phyloP scores from a whole-genome alignment of 768 basidiomycete species.

The Roridomyces roridus region DNA sequence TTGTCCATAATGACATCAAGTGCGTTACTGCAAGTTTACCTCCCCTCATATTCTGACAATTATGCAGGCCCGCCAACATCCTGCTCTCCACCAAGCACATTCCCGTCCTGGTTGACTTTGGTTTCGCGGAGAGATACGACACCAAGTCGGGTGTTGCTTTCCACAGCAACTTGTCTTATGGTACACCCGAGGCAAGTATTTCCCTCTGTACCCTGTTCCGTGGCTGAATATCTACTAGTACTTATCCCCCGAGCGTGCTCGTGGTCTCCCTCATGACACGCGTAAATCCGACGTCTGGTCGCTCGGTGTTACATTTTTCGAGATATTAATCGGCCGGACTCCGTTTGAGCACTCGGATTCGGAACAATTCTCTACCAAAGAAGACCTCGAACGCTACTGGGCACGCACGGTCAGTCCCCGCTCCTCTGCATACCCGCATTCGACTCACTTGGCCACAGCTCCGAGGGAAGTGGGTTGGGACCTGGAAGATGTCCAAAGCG shows the following conservation, averaged over 20 bases:
- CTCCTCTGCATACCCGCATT: background rate
- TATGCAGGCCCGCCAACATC: conserved; percentile 86
- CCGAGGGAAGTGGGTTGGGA: conserved; percentile 87
- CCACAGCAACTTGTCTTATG: conserved; percentile 83
- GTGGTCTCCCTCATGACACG: conserved; percentile 90
- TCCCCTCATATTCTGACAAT: conserved; percentile 1
- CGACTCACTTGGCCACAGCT: conserved; percentile 45
- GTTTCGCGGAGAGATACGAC: conserved; percentile 92
- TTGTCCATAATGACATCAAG: conserved; percentile 96
- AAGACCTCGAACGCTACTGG: conserved; percentile 89
- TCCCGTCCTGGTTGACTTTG: conserved; percentile 94
- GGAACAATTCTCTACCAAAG: conserved; percentile 78
- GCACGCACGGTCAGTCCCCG: conserved; percentile 65
- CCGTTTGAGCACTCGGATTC: conserved; percentile 87
- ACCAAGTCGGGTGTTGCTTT: conserved; percentile 67
- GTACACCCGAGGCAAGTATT: conserved; percentile 82
- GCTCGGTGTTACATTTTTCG: conserved; percentile 91
- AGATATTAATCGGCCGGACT: conserved; percentile 90
- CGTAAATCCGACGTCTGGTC: conserved; percentile 90
- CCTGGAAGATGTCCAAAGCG: conserved; percentile 70
- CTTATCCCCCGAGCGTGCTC: conserved; percentile 90
- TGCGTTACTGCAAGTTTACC: conserved; percentile 42
- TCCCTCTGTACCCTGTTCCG: background rate
- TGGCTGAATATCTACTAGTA: conserved; percentile 56
- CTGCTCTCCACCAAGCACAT: conserved; percentile 79